Percentiles rank a stretch among this genome's conserved stretches.
Evolutionary conservation across 2,329 filamentous ascomycete genomes (phyloP).

Genomic region (Diaporthe amygdali): DNA sequence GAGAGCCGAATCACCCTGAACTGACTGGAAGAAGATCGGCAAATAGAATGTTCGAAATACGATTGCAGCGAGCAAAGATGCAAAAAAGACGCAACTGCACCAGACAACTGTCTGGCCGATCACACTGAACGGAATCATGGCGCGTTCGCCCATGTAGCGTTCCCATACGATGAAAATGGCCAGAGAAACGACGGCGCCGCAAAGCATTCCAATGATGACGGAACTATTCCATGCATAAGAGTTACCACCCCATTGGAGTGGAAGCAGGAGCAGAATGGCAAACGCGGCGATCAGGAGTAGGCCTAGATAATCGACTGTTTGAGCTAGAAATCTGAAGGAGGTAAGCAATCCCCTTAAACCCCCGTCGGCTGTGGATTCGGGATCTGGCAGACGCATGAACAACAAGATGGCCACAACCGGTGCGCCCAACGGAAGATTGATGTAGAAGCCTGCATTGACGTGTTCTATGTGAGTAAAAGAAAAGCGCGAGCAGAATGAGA

Average conservation of each 20-base stretch:
- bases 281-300: neutral
- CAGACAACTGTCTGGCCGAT: neutral
- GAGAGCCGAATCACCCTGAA: neutral
- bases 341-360: neutral
- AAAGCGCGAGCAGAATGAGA: neutral
- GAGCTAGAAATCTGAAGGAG: neutral
- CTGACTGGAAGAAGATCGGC: neutral
- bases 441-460: neutral
- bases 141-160: neutral
- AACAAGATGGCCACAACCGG: neutral
- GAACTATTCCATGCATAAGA: neutral
- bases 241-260: neutral
- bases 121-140: neutral
- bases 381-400: neutral
- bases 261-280: neutral
- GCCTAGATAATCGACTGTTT: neutral
- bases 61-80: neutral
- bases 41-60: neutral
- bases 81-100: neutral
- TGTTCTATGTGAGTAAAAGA: neutral
- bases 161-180: constrained; percentile 1
- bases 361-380: neutral
- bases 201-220: neutral
- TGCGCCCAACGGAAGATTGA: neutral
- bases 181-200: neutral